These are phyloP conservation scores for Globisporangium alternatum DNA, from an alignment of 352 stramenopile species.

Conservation along the genomic window DNA sequence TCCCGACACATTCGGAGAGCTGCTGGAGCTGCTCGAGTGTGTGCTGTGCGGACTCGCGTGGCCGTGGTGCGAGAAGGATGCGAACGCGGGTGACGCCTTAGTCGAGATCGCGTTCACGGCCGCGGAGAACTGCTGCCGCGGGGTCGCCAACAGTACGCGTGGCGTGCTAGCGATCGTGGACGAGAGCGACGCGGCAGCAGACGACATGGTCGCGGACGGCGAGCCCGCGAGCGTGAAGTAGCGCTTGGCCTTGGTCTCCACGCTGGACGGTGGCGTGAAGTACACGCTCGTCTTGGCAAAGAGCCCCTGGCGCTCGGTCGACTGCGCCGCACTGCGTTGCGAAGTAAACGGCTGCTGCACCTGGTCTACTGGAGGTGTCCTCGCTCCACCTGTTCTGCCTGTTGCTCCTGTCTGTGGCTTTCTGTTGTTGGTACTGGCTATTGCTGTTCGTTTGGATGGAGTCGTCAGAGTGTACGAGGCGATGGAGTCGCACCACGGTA, in stretches of 20 bases:
- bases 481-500: conserved; percentile 60
- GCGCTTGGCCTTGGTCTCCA: conserved; percentile 64
- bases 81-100: conserved; percentile 67
- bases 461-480: conserved; percentile 5
- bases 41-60: conserved; percentile 11
- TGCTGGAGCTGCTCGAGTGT: conserved; percentile 5
- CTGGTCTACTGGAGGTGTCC: conserved; percentile 24
- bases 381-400: neutral
- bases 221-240: conserved; percentile 61
- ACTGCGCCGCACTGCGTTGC: conserved; percentile 20
- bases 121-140: conserved; percentile 71
- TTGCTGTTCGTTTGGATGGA: conserved; percentile 2
- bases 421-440: conserved; percentile 4
- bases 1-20: conserved; percentile 14
- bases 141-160: conserved; percentile 55
- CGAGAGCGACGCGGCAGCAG: conserved; percentile 62
- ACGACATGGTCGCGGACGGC: conserved; percentile 65
- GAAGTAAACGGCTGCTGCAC: conserved; percentile 31
- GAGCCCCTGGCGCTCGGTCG: conserved; percentile 26
- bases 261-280: conserved; percentile 55
- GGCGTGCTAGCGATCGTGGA: conserved; percentile 75
- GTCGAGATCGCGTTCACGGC: conserved; percentile 76
- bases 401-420: neutral
- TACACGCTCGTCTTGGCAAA: conserved; percentile 55
- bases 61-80: conserved; percentile 43